These are phyloP conservation scores for Ambrosiella xylebori DNA, from an alignment of 2,329 filamentous ascomycete species.

Conservation along the genomic window DNA sequence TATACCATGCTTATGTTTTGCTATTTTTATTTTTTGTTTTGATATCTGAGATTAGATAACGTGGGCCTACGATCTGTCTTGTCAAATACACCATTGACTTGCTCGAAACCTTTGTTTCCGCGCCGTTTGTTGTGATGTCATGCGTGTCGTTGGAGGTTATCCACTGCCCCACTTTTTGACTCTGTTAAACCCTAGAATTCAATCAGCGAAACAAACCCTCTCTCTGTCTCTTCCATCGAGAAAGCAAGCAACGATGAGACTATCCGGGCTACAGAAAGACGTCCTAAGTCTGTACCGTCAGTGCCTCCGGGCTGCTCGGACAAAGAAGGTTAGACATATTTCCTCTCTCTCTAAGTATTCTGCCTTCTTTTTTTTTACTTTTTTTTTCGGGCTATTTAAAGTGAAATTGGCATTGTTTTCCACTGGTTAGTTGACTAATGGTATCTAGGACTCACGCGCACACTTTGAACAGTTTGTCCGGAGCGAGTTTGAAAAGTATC, in stretches of 20 bases:
- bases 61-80: constrained; percentile 38
- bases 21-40: not conserved
- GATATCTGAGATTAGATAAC: constrained; percentile 32
- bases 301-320: constrained; percentile 64
- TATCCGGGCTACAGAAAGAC: constrained; percentile 81
- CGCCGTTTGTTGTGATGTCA: not conserved
- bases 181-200: no score
- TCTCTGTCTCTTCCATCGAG: no score
- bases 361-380: not conserved
- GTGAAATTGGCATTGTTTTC: not conserved
- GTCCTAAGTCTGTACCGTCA: constrained; percentile 73
- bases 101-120: not conserved
- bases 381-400: constrained; percentile 8
- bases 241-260: constrained; percentile 20
- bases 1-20: not conserved
- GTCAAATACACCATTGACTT: not conserved
- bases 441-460: constrained; percentile 31
- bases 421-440: not conserved
- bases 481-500: constrained; percentile 58
- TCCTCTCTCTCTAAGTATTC: not conserved
- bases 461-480: constrained; percentile 51
- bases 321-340: constrained; percentile 50
- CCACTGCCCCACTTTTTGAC: no score
- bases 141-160: no score
- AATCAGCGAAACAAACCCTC: no score